Percentiles rank a stretch among this genome's conserved stretches.
These are phyloP conservation scores for Zizania palustris DNA, from an alignment of 202 grass and related monocot species.

Conservation along the genomic window DNA sequence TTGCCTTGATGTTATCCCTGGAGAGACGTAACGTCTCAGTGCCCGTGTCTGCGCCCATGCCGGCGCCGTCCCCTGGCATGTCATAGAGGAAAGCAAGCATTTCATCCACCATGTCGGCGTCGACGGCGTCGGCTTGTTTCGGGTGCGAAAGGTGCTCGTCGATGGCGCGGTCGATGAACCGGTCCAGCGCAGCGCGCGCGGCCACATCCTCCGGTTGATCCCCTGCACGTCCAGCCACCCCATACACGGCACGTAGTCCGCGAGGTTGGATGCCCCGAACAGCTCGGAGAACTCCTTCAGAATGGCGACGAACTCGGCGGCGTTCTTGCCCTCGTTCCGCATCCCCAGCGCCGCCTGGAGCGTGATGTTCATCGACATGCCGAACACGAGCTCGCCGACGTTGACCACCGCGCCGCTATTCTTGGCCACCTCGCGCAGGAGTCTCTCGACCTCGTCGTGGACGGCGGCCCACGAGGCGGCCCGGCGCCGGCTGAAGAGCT, in stretches of 20 bases:
- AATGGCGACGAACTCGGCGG: slow-evolving; percentile 6
- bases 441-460: slow-evolving; percentile 7
- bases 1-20: slow-evolving; percentile 47
- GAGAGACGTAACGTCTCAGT: slow-evolving; percentile 29
- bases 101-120: slow-evolving; percentile 15
- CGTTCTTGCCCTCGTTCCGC: slow-evolving; percentile 9
- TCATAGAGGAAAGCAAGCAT: slow-evolving; percentile 13
- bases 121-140: neutral
- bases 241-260: slow-evolving; percentile 10
- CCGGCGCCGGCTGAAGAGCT: slow-evolving; percentile 10
- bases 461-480: neutral
- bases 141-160: slow-evolving; percentile 14
- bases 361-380: slow-evolving; percentile 24
- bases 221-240: slow-evolving; percentile 10
- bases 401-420: neutral
- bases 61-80: neutral
- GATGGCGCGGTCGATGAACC: slow-evolving; percentile 17
- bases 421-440: neutral
- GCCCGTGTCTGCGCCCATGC: neutral
- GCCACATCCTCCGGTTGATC: slow-evolving; percentile 18
- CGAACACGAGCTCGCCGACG: neutral
- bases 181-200: neutral
- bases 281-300: slow-evolving; percentile 18
- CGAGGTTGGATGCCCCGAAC: slow-evolving; percentile 5
- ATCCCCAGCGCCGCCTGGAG: slow-evolving; percentile 1